Evolutionary conservation across 208 protist genomes (phyloP).

Genomic region (Trypanosoma lewisi): DNA sequence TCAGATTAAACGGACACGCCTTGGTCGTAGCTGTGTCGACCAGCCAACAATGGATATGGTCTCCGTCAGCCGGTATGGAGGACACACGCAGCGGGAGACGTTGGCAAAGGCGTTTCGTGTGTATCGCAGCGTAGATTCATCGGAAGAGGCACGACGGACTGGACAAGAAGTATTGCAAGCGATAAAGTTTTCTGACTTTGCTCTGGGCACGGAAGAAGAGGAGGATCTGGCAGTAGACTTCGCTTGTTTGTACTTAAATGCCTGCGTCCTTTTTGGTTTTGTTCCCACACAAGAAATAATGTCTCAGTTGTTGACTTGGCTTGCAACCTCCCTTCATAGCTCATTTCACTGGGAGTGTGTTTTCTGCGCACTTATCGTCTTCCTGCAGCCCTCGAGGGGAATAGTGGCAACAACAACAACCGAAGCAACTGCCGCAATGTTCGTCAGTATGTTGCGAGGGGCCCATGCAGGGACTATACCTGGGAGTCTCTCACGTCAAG

Average conservation of each 20-base stretch:
- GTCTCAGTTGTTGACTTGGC: conserved; percentile 5
- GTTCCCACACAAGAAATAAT: conserved; percentile 19
- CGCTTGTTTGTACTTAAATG: conserved; percentile 30
- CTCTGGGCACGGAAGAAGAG: conserved; percentile 16
- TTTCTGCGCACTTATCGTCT: conserved; percentile 14
- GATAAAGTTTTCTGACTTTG: conserved; percentile 21
- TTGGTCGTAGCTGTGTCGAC: conserved; percentile 26
- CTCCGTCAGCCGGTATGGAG: conserved; percentile 28
- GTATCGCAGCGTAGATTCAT: conserved; percentile 26
- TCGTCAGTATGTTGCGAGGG: conserved; percentile 11
- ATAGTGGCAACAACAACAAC: background rate
- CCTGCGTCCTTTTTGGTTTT: conserved; percentile 19
- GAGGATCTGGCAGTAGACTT: conserved; percentile 26
- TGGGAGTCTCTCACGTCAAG: conserved; percentile 16
- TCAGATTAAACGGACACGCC: conserved; percentile 24
- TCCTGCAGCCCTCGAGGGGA: background rate
- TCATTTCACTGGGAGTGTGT: conserved; percentile 31
- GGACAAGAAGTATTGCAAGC: conserved; percentile 11
- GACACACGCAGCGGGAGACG: conserved; percentile 16
- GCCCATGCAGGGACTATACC: background rate
- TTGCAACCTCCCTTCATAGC: conserved; percentile 13
- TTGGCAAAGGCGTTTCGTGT: conserved; percentile 23
- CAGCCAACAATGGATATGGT: conserved; percentile 28
- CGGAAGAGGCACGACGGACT: background rate
- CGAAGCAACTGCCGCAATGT: background rate